phyloP scores from a whole-genome alignment of 2,329 filamentous ascomycete genomes.

The Epichloe baconii region DNA sequence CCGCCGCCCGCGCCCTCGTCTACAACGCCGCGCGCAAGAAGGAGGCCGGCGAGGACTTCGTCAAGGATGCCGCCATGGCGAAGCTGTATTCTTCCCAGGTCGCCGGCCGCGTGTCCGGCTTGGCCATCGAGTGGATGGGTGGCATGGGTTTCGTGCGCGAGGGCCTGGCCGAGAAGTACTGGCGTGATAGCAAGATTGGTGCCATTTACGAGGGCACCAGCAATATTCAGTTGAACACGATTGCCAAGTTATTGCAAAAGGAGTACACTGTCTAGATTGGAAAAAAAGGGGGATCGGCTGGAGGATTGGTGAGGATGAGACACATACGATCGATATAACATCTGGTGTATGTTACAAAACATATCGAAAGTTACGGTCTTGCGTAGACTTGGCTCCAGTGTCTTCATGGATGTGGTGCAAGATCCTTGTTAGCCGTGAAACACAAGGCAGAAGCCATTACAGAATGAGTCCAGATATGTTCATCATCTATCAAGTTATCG shows the following conservation, averaged over 20 bases:
- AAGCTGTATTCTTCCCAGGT: slow-evolving; percentile 93
- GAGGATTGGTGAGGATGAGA: too few species aligned
- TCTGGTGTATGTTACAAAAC: too few species aligned
- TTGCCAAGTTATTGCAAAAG: slow-evolving; percentile 50
- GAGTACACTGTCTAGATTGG: slow-evolving; percentile 36
- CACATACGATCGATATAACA: too few species aligned
- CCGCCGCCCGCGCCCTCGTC: slow-evolving; percentile 79
- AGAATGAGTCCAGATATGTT: too few species aligned
- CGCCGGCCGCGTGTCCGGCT: slow-evolving; percentile 69
- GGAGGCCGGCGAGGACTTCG: slow-evolving; percentile 92
- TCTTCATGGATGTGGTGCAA: background rate
- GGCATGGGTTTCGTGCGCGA: slow-evolving; percentile 98
- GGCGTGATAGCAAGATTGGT: slow-evolving; percentile 94
- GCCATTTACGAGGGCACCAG: slow-evolving; percentile 93
- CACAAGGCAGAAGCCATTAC: too few species aligned
- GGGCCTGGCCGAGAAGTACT: slow-evolving; percentile 95
- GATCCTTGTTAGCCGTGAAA: too few species aligned
- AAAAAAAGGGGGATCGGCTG: too few species aligned
- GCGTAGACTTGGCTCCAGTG: background rate
- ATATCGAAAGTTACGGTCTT: too few species aligned
- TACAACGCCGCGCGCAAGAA: slow-evolving; percentile 97
- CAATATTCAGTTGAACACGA: slow-evolving; percentile 58
- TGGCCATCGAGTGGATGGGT: slow-evolving; percentile 97
- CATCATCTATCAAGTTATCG: background rate
- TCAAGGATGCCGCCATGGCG: slow-evolving; percentile 93